Conservation (phyloP, 1,284 basidiomycete species). For the Cutaneotrichosporon sp. region DNA sequence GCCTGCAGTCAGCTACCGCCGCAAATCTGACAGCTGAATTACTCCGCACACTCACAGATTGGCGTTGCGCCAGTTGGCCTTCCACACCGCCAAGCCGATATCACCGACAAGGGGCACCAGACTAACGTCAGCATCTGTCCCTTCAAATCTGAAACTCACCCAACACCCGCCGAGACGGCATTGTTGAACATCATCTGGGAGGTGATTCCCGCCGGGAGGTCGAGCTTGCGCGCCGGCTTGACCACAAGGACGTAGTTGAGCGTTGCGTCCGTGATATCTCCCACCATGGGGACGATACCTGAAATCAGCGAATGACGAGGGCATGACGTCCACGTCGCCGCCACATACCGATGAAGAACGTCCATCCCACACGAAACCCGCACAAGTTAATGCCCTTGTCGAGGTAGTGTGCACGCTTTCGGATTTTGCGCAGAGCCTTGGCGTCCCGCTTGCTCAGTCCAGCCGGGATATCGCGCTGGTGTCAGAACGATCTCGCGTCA, state of each 20-base stretch:
- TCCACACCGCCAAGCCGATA: conserved; percentile 66
- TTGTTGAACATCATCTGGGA: conserved; percentile 75
- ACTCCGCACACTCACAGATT: conserved; percentile 31
- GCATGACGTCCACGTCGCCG: too few species aligned
- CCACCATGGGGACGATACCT: conserved; percentile 46
- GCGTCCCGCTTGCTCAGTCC: conserved; percentile 73
- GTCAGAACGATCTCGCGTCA: neutral
- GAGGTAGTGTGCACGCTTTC: conserved; percentile 75
- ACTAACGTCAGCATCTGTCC: conserved; percentile 10
- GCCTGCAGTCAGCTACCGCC: conserved; percentile 16
- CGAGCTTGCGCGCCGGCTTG: conserved; percentile 61
- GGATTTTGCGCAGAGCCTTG: conserved; percentile 69
- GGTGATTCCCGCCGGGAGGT: conserved; percentile 64
- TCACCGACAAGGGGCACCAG: conserved; percentile 76
- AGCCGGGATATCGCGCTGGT: conserved; percentile 64
- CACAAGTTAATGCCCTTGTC: conserved; percentile 84
- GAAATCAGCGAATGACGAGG: conserved; percentile 9
- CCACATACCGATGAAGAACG: conserved; percentile 62
- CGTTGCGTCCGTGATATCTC: conserved; percentile 42
- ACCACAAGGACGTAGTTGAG: conserved; percentile 72
- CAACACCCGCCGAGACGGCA: conserved; percentile 63
- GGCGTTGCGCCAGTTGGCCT: conserved; percentile 87
- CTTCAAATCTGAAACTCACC: conserved; percentile 39
- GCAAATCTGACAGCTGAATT: too few species aligned
- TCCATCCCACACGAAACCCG: conserved; percentile 81